Base-by-base conservation (phyloP, 2,329 filamentous ascomycete species). In the Trichoderma sp. region DNA sequence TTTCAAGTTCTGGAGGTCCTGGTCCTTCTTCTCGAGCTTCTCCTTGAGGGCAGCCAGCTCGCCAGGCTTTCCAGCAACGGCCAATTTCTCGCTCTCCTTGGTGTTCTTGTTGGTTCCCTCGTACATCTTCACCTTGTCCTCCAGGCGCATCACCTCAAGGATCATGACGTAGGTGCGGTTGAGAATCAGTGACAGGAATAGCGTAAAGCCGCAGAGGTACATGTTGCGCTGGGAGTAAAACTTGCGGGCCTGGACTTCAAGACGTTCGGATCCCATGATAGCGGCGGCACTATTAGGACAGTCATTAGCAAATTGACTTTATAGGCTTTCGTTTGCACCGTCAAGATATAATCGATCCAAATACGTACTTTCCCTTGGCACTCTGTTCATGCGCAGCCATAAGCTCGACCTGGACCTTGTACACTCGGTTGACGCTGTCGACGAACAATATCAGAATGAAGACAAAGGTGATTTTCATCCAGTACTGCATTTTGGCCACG, bases 221-320 rank as follows among this genome's bases (percentile, higher is more conserved):
- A 99, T 99, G 89, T 99, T 99, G 82, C 96, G 94, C 85, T 99
- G 95, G 71, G 94, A 97, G 88, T 99, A 99, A 87, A 99, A 99
- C 84, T 99, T 99, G 87, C 96, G 94, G 73, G 96, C 95, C 83
- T 99, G 96, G 64, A 98, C 95, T 83, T 99, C 96, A 88, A 97
- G 94, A 73, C 96, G 95, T 80, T 98, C 96, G 78, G 93, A 91
- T 72, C 96, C 95, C 76, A 97, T 89, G 70, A 94, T 89, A 63
- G 90, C 88, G 77, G 91, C 81, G 68, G 81, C 84, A 73, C 67
- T 66, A 43, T 68, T 51, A n/a, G 28, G 3, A 24, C 39, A 6
- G n/a, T 30, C 16, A 69, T 77, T 72, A 77, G 75, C 56, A 71
- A 37, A 26, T 28, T 21, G 46, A 18, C 13, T 13, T 14, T 30